Evolutionary conservation across 129 eudicot species (phyloP).

Genomic region (Deinandra increscens): DNA sequence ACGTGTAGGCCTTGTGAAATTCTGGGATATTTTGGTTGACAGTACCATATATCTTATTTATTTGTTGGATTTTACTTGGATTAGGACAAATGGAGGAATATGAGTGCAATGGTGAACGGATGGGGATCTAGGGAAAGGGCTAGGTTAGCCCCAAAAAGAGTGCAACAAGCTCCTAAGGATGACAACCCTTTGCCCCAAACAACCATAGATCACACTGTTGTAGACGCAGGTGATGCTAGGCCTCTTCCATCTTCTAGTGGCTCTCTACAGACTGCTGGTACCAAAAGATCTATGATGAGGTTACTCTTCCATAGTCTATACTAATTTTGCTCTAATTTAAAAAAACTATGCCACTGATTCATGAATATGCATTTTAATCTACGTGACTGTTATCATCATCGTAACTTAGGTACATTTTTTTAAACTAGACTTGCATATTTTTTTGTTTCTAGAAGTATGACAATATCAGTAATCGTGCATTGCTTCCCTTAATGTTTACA

Average conservation of each 20-base stretch:
- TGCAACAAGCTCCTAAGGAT: slow-evolving; percentile 51
- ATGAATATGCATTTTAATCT: not conserved
- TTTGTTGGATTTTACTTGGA: slow-evolving; percentile 18
- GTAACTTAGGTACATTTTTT: not conserved
- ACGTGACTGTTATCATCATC: not conserved
- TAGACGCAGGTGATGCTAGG: slow-evolving; percentile 53
- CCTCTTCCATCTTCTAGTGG: slow-evolving; percentile 60
- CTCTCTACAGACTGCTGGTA: slow-evolving; percentile 42
- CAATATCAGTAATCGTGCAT: slow-evolving; percentile 10
- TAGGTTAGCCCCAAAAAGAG: slow-evolving; percentile 68
- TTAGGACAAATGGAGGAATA: slow-evolving; percentile 98
- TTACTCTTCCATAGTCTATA: slow-evolving; percentile 15
- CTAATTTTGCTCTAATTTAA: not conserved
- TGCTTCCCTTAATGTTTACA: slow-evolving; percentile 29
- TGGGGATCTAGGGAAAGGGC: slow-evolving; percentile 84
- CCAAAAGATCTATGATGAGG: slow-evolving; percentile 85
- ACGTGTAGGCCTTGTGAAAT: not conserved
- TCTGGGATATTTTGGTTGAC: not conserved
- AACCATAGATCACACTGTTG: slow-evolving; percentile 51
- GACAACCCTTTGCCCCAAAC: slow-evolving; percentile 52
- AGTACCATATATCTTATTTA: not conserved
- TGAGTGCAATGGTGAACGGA: slow-evolving; percentile 95
- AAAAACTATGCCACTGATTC: not conserved
- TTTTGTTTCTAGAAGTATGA: not conserved
- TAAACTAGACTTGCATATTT: not conserved